Evolutionary conservation across 495 filamentous ascomycete species (phyloP).

Genomic region (Terfezia claveryi): DNA sequence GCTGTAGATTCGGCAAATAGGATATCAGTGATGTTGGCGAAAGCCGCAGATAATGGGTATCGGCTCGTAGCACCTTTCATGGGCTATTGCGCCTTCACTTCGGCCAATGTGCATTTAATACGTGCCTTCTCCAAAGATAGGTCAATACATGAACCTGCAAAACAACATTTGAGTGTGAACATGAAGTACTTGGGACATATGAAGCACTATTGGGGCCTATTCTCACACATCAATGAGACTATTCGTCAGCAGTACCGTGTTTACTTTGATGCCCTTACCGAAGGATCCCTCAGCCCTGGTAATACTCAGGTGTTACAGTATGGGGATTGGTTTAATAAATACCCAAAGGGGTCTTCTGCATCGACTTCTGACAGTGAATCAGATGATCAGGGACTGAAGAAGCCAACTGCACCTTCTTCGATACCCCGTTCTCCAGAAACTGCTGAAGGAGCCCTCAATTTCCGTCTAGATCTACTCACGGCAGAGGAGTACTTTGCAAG

Average conservation of each 20-base stretch:
- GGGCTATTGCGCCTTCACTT: slow-evolving; percentile 82
- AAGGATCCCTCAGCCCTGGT: slow-evolving; percentile 28
- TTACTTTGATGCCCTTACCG: slow-evolving; percentile 54
- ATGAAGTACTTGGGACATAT: slow-evolving; percentile 80
- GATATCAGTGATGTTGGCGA: slow-evolving; percentile 64
- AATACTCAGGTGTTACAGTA: slow-evolving; percentile 67
- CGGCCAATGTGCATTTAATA: slow-evolving; percentile 79
- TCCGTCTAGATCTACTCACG: slow-evolving; percentile 53
- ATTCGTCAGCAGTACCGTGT: slow-evolving; percentile 73
- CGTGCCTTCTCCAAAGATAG: slow-evolving; percentile 71
- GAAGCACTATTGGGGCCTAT: slow-evolving; percentile 96
- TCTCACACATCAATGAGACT: slow-evolving; percentile 86
- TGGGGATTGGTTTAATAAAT: slow-evolving; percentile 91
- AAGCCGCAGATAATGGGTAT: slow-evolving; percentile 41
- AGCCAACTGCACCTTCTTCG: not conserved
- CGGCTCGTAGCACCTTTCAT: slow-evolving; percentile 75
- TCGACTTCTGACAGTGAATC: slow-evolving; percentile 22
- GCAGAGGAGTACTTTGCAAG: slow-evolving; percentile 89
- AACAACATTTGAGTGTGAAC: slow-evolving; percentile 70
- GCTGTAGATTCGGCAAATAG: slow-evolving; percentile 77
- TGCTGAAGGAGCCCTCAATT: slow-evolving; percentile 13
- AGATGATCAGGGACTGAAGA: slow-evolving; percentile 5
- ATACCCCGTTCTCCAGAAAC: not conserved
- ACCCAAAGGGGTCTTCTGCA: slow-evolving; percentile 56
- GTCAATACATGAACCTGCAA: slow-evolving; percentile 50